phyloP scores from a whole-genome alignment of 2,329 filamentous ascomycete genomes.

The Ophiognomonia clavigignenti-juglandacearum region DNA sequence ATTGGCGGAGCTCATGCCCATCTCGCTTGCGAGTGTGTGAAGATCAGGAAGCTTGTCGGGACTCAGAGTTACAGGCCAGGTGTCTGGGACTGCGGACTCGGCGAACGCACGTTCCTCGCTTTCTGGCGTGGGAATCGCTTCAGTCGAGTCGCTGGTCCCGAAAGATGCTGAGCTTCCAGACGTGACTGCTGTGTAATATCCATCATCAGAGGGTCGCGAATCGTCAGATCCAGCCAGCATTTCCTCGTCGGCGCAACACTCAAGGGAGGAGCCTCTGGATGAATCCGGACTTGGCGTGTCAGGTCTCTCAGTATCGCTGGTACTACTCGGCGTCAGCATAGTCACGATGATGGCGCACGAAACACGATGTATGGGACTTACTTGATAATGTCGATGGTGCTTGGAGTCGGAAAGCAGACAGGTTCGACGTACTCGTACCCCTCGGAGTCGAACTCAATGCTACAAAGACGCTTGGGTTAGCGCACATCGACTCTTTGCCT shows the following conservation, averaged over 20 bases:
- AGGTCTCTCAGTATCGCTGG: not conserved
- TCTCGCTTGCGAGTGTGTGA: not conserved
- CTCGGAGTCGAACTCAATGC: not conserved
- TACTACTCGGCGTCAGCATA: not conserved
- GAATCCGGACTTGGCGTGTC: no score
- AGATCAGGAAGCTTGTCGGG: not conserved
- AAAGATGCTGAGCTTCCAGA: not conserved
- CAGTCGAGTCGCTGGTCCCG: not conserved
- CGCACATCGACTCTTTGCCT: no score
- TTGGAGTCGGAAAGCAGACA: not conserved
- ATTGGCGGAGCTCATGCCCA: not conserved
- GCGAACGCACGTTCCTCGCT: not conserved
- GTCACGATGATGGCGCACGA: not conserved
- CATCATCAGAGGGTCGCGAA: not conserved
- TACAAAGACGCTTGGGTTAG: not conserved
- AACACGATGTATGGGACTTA: not conserved
- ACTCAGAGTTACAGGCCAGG: not conserved
- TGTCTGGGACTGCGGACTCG: not conserved
- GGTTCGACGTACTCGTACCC: not conserved
- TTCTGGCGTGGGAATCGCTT: not conserved
- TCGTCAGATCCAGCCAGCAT: not conserved
- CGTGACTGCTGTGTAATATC: not conserved
- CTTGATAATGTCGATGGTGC: slow-evolving; percentile 8
- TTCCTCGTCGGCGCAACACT: not conserved
- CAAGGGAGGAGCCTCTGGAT: no score